A percentile compares a stretch with the other conserved stretches of the same genome.
phyloP scores from a whole-genome alignment of 1,284 basidiomycete species.

The Peniophora sp. region DNA sequence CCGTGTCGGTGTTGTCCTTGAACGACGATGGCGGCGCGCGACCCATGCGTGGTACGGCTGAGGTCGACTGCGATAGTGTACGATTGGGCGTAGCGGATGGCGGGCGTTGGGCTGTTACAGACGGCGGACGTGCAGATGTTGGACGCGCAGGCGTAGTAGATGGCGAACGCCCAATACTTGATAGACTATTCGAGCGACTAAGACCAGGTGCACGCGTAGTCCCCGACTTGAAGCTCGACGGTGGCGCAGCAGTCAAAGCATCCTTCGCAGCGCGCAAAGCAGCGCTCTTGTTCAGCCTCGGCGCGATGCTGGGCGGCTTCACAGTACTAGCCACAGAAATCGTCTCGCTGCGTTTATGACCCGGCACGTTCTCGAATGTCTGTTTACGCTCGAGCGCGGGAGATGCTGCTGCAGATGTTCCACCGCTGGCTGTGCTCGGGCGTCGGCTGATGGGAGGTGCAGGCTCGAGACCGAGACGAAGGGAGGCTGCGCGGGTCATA shows the following conservation, averaged over 20 bases:
- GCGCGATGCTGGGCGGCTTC: slow-evolving; percentile 52
- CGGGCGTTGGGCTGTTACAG: too few species aligned
- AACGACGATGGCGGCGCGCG: slow-evolving; percentile 52
- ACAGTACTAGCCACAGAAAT: slow-evolving; percentile 61
- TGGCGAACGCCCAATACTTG: neutral
- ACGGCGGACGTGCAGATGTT: too few species aligned
- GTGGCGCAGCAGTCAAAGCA: slow-evolving; percentile 17
- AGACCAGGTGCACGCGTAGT: neutral
- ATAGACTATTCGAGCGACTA: neutral
- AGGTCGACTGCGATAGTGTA: neutral
- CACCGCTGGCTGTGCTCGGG: slow-evolving; percentile 9
- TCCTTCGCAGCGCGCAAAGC: slow-evolving; percentile 55
- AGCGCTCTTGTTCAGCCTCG: slow-evolving; percentile 65
- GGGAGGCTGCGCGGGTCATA: slow-evolving; percentile 64
- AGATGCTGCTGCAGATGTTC: slow-evolving; percentile 3
- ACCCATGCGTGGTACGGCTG: neutral
- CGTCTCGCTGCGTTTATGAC: slow-evolving; percentile 70
- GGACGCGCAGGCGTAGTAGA: too few species aligned
- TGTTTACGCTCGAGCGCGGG: slow-evolving; percentile 19
- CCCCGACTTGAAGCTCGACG: slow-evolving; percentile 11
- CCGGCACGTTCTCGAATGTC: slow-evolving; percentile 72
- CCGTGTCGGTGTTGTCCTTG: slow-evolving; percentile 25
- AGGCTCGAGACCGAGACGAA: slow-evolving; percentile 43
- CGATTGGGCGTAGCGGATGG: neutral
- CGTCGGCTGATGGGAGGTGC: slow-evolving; percentile 12